Evolutionary conservation across 2,329 filamentous ascomycete species (phyloP).

Genomic region (Exophiala calicioides): DNA sequence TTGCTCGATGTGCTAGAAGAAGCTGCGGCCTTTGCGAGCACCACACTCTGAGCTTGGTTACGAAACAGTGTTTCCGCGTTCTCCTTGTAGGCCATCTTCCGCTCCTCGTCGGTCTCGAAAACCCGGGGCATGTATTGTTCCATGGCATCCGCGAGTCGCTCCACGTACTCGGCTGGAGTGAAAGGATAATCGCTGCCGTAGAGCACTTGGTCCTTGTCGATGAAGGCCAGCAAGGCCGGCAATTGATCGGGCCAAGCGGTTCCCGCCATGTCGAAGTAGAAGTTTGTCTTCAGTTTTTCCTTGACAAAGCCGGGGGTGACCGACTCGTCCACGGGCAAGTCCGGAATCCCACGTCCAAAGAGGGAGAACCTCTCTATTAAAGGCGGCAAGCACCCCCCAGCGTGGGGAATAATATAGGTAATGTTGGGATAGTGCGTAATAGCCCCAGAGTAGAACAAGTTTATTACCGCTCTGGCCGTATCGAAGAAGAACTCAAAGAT

Average conservation of each 20-base stretch:
- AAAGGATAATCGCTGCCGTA: slow-evolving; percentile 17
- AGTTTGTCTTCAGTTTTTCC: slow-evolving; percentile 3
- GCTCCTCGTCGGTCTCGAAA: slow-evolving; percentile 1
- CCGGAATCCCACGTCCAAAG: slow-evolving; percentile 5
- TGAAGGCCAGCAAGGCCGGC: slow-evolving; percentile 1
- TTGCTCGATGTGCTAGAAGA: too few relatives aligned
- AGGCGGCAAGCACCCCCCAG: slow-evolving; percentile 45
- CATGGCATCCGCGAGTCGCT: slow-evolving; percentile 1
- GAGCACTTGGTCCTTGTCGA: slow-evolving; percentile 7
- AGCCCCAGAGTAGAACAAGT: slow-evolving; percentile 51
- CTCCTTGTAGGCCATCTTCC: slow-evolving; percentile 1
- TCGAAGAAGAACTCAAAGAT: slow-evolving; percentile 52
- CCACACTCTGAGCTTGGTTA: too few relatives aligned
- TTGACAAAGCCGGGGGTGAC: slow-evolving; percentile 8
- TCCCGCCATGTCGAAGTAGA: slow-evolving; percentile 17
- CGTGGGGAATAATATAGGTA: slow-evolving; percentile 51
- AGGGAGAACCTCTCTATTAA: slow-evolving; percentile 11
- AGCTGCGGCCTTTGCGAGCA: too few relatives aligned
- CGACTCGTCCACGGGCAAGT: neutral
- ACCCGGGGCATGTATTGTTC: slow-evolving; percentile 4
- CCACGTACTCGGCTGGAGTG: slow-evolving; percentile 1
- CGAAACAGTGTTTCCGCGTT: slow-evolving; percentile 10
- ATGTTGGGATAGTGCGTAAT: slow-evolving; percentile 47
- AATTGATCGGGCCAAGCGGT: slow-evolving; percentile 12
- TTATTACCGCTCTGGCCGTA: slow-evolving; percentile 49